Base-by-base conservation (phyloP, 1,139 yeast species). In the Suhomyces bolitotheri region DNA sequence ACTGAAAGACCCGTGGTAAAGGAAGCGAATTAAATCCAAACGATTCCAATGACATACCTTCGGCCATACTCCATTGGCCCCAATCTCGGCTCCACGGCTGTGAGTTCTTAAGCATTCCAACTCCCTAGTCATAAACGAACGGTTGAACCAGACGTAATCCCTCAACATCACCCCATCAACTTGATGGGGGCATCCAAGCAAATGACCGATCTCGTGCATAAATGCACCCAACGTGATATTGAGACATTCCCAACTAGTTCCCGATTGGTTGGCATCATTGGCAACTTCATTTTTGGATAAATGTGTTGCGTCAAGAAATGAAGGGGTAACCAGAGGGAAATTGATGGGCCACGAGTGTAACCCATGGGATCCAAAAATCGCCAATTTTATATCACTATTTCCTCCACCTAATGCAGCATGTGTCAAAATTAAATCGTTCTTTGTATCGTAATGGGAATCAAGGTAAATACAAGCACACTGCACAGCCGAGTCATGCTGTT, bases 391-490 rank as follows among this genome's bases (percentile, higher is more conserved):
- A 29, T 78, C 71, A 27, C 73, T 81, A 16, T 73, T 71, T 6
- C 95, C 95, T 22, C 97, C 97, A 26, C 97, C 97, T 14, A 92
- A 65, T 0, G 97, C 97, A 3, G 97, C 97, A 63, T 92, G 97
- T 2, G 90, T 88, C 32, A 80, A 61, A 31, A 92, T 82, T 45
- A 88, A 62, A 29, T 80, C 73, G 22, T 56, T 55, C 22, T 62
- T 48, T 1, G 68, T 64, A 54, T 90, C 96, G 82, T 88, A 92
- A 50, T 85, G 90, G 0, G 95, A 73, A 59, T 92, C 98, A 43
- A 89, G 58, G 48, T 82, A 83, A 54, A 90, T 69, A 11, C 84
- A 92, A 0, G 97, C 96, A 21, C 92, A 94, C 52, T 86, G 88
- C 3, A 78, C 78, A 2, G 82, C 80, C 1, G 76, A 64, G 1